Base-by-base conservation (phyloP, 805 yeast species). In the Ogataea ganodermae region DNA sequence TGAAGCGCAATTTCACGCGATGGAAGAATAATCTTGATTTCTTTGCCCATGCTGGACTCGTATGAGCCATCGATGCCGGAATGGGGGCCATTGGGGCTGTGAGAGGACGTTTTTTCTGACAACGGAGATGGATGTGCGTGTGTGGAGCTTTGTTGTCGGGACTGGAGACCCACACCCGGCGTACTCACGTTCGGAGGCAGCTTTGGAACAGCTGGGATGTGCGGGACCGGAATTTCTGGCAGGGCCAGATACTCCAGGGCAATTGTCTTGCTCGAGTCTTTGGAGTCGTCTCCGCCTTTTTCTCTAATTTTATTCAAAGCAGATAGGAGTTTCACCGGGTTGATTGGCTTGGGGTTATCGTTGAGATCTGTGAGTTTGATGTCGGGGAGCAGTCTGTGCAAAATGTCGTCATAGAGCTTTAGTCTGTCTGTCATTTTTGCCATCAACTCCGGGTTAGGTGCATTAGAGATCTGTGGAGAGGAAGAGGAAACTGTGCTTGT, bases 1-100 rank as follows among this genome's bases (percentile, higher is more conserved):
- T 79, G 80, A 30, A 87, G 65, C 0, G 96, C 92, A 21, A 78
- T 76, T 27, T 81, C 83, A 59, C 86, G 83, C 1, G 91, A 80
- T 0, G 97, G 97, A 30, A 90, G 68, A 7, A 86, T 79, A 50
- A 84, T 75, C 51, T 75, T 81, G 53, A 86, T 75, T 57, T 83
- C 90, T 45, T 71, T 65, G 21, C 74, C 71, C 49, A 64, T 49
- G 30, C 57, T 63, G 4, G 72, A 66, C 53, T 71, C 74, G 40
- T 65, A 58, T 0, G 73, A 67, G 1, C 72, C 74, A 55, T 70
- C 74, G 21, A 65, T 65, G 27, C 65, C 66, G 8, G 67, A 64
- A 42, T 59, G 66, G 12, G 43, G 43, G 20, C 37, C 37, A 23
- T 42, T 43, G 22, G 58, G 52, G n/a, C 50, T 49, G 22, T 43